A percentile compares a stretch with the other conserved stretches of the same genome.
Evolutionary conservation across 371 early-diverging fungal species (phyloP).

Genomic region (Mucor racemosus): DNA sequence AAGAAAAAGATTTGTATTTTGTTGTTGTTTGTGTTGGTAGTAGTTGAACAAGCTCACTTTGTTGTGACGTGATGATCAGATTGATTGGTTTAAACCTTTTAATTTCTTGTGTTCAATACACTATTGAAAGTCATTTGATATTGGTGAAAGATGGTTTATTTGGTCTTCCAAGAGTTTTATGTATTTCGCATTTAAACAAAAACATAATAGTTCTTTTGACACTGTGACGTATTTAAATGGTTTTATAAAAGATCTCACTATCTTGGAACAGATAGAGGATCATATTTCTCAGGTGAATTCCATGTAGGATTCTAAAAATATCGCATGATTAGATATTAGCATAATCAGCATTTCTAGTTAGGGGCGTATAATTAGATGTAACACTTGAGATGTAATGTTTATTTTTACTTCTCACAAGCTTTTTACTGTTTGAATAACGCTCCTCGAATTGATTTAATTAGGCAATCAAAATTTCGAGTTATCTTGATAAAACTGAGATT

Average conservation of each 20-base stretch:
- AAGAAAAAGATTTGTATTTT: background rate
- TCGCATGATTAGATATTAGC: too few species aligned
- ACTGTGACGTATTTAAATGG: background rate
- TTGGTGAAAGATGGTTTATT: background rate
- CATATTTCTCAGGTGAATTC: too few species aligned
- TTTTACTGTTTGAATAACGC: background rate
- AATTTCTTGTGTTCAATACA: background rate
- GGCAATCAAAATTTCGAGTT: background rate
- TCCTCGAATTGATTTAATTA: background rate
- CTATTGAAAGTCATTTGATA: slow-evolving; percentile 1
- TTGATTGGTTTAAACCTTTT: slow-evolving; percentile 4
- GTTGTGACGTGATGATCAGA: background rate
- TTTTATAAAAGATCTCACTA: background rate
- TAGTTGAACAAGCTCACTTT: background rate
- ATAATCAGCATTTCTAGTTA: background rate
- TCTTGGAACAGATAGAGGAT: too few species aligned
- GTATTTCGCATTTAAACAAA: background rate
- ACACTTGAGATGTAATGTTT: background rate
- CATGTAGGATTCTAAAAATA: too few species aligned
- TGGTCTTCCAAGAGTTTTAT: slow-evolving; percentile 5
- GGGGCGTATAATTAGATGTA: background rate
- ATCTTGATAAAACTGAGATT: background rate
- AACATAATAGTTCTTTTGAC: background rate
- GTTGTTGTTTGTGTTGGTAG: slow-evolving; percentile 1
- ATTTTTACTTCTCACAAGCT: background rate